phyloP scores from a whole-genome alignment of 116 monocot species.

The Cymodocea nodosa region DNA sequence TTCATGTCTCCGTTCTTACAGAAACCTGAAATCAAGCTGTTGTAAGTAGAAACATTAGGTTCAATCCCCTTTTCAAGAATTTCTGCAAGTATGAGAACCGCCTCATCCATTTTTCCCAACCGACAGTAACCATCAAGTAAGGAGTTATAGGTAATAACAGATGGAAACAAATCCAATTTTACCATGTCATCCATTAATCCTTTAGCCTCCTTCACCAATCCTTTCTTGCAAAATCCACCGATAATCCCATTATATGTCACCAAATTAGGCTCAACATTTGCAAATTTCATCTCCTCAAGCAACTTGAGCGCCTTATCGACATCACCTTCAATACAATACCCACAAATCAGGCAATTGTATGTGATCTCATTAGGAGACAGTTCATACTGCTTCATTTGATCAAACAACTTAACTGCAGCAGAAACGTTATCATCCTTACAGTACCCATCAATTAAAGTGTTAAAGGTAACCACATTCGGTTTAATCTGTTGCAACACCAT shows the following conservation, averaged over 20 bases:
- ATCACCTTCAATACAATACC: conserved; percentile 40
- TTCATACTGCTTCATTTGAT: conserved; percentile 55
- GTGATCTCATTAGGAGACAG: conserved; percentile 41
- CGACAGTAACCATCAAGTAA: conserved; percentile 63
- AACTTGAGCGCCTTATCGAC: conserved; percentile 43
- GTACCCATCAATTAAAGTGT: conserved; percentile 74
- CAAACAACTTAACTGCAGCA: conserved; percentile 46
- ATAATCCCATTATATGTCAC: conserved; percentile 57
- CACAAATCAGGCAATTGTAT: conserved; percentile 63
- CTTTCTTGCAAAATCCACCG: conserved; percentile 84
- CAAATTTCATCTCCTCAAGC: conserved; percentile 47
- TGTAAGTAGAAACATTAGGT: conserved; percentile 55
- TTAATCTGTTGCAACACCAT: conserved; percentile 38
- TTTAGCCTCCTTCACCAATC: conserved; percentile 43
- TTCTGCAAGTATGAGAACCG: conserved; percentile 23
- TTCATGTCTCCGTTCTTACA: conserved; percentile 46
- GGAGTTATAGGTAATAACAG: conserved; percentile 58
- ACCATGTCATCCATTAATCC: conserved; percentile 30
- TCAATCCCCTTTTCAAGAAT: conserved; percentile 38
- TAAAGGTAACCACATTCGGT: conserved; percentile 72
- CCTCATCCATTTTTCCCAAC: conserved; percentile 43
- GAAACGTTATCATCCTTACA: conserved; percentile 57
- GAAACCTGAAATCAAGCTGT: conserved; percentile 61
- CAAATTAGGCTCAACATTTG: conserved; percentile 32
- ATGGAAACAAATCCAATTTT: conserved; percentile 28